Percentiles rank a stretch among this genome's conserved stretches.
phyloP scores from a whole-genome alignment of 2,329 filamentous ascomycete species.

The Claviceps pusilla region DNA sequence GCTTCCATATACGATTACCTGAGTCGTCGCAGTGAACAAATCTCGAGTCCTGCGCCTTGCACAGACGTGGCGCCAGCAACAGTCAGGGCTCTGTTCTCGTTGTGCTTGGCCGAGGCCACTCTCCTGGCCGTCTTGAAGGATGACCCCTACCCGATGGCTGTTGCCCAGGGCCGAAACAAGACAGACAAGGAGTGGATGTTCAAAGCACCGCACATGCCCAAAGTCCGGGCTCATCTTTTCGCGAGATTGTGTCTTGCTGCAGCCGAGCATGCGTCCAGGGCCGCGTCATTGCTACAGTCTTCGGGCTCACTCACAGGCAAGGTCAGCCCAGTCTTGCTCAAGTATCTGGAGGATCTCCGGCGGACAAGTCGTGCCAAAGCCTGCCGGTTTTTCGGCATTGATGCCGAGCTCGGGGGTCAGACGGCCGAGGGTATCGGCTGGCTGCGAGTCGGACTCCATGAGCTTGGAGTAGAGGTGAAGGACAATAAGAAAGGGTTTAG shows the following conservation, averaged over 20 bases:
- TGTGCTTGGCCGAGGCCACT: conserved; percentile 77
- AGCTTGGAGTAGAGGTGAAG: conserved; percentile 50
- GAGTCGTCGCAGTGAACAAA: conserved; percentile 36
- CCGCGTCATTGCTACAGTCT: conserved; percentile 35
- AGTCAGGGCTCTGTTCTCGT: conserved; percentile 40
- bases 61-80: conserved; percentile 38
- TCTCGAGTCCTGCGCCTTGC: conserved; percentile 28
- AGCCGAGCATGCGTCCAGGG: conserved; percentile 71
- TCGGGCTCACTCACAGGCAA: conserved; percentile 25
- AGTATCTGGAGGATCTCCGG: conserved; percentile 62
- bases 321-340: conserved; percentile 50
- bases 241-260: conserved; percentile 77
- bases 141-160: conserved; percentile 74
- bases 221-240: conserved; percentile 77
- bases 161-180: conserved; percentile 68
- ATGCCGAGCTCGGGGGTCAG: conserved; percentile 69
- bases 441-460: conserved; percentile 61
- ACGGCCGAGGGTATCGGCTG: conserved; percentile 78
- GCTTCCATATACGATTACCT: conserved; percentile 66
- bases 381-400: conserved; percentile 79
- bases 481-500: conserved; percentile 39
- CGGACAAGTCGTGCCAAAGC: conserved; percentile 68
- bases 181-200: conserved; percentile 95
- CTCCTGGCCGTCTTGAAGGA: conserved; percentile 84
- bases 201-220: conserved; percentile 70